phyloP scores from a whole-genome alignment of 345 rosid genomes.

The Populus davidiana region DNA sequence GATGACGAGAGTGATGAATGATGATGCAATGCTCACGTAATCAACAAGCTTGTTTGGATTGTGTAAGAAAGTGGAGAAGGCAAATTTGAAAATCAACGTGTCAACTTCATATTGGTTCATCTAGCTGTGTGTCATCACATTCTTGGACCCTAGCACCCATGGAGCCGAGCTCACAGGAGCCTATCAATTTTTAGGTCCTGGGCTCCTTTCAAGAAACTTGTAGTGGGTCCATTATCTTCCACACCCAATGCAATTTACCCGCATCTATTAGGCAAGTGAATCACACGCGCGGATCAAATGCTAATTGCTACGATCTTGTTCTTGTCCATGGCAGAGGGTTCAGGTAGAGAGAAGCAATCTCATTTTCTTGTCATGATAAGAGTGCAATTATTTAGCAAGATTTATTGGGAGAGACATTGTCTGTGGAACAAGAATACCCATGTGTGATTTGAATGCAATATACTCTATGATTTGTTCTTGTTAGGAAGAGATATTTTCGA shows the following conservation, averaged over 20 bases:
- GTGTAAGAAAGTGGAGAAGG: neutral
- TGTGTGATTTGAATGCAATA: neutral
- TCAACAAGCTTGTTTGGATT: neutral
- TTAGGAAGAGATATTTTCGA: too few species aligned
- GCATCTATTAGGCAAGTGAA: neutral
- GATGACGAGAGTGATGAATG: slow-evolving; percentile 19
- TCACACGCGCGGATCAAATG: neutral
- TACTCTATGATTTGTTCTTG: too few species aligned
- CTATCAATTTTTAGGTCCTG: slow-evolving; percentile 29
- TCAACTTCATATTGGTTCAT: neutral
- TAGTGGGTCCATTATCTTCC: slow-evolving; percentile 5
- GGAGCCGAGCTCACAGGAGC: slow-evolving; percentile 20
- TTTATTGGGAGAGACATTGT: neutral
- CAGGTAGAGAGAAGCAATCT: neutral
- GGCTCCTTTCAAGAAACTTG: slow-evolving; percentile 28
- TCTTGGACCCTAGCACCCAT: slow-evolving; percentile 16
- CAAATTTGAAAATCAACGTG: neutral
- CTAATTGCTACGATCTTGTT: neutral
- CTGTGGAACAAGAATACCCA: neutral
- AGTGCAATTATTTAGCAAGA: neutral
- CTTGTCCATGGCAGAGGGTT: neutral
- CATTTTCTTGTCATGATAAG: slow-evolving; percentile 15
- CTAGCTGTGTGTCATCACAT: neutral
- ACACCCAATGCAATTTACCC: neutral
- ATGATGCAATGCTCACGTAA: slow-evolving; percentile 35